Evolutionary conservation across 495 filamentous ascomycete genomes (phyloP).

Genomic region (Aspergillus nidulans): DNA sequence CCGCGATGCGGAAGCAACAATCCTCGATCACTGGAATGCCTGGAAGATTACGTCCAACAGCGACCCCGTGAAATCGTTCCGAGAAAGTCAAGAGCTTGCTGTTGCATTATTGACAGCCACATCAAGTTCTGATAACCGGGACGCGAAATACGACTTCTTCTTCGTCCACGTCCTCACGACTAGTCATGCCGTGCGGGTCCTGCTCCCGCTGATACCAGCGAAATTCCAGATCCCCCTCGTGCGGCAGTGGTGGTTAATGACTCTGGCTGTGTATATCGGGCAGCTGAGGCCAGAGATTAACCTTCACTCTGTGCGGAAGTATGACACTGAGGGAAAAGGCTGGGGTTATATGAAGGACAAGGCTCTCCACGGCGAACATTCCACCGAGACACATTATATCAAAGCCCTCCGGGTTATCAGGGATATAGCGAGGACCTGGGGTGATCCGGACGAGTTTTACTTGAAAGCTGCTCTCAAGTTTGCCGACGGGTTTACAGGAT

Average conservation of each 20-base stretch:
- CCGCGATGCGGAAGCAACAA: slow-evolving; percentile 57
- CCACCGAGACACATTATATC: slow-evolving; percentile 75
- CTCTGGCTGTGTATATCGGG: slow-evolving; percentile 69
- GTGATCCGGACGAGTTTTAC: slow-evolving; percentile 71
- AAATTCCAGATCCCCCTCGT: slow-evolving; percentile 69
- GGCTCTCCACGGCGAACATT: slow-evolving; percentile 60
- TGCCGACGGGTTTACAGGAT: slow-evolving; percentile 71
- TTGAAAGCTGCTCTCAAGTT: slow-evolving; percentile 76
- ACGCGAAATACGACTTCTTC: slow-evolving; percentile 73
- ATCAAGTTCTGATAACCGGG: slow-evolving; percentile 22
- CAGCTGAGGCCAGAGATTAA: slow-evolving; percentile 68
- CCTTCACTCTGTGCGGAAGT: slow-evolving; percentile 55
- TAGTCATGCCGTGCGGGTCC: slow-evolving; percentile 78
- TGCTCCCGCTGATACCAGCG: slow-evolving; percentile 72
- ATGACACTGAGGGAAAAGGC: slow-evolving; percentile 56
- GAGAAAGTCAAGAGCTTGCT: slow-evolving; percentile 71
- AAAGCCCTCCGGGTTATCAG: slow-evolving; percentile 75
- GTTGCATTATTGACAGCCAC: slow-evolving; percentile 65
- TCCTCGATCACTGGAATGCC: slow-evolving; percentile 84
- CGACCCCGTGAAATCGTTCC: slow-evolving; percentile 64
- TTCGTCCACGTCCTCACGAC: slow-evolving; percentile 75
- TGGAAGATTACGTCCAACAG: slow-evolving; percentile 53
- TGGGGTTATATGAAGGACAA: slow-evolving; percentile 73
- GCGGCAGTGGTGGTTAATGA: slow-evolving; percentile 84
- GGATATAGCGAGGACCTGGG: slow-evolving; percentile 75